Evolutionary conservation across 306 rosid species (phyloP), one percentile per base, ranked within the genome.

Genomic region (Arachis hypogaea): DNA sequence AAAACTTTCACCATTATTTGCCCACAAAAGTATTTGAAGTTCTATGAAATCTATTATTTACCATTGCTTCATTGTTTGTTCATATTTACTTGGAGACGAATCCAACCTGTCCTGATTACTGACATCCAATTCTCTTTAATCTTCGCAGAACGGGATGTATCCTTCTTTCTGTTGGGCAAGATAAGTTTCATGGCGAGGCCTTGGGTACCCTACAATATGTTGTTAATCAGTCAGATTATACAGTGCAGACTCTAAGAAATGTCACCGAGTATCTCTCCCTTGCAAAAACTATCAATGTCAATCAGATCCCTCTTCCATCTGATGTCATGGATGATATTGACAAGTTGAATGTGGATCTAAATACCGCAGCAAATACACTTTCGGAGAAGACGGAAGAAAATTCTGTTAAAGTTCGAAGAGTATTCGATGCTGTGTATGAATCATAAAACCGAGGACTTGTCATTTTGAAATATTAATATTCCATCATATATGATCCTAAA

Each of bases 181-280:
- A 78, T 76, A 83, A 88, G 69, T 95, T 95, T 82, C 96, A 90
- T 22, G 80, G 71, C 0, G 93, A 95, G 86, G 98, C 86, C 40
- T 55, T 90, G 86, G 82, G 70, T 63, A 95, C 98, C 49, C 87
- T 95, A 68, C 85, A 85, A 38, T 95, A 80, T 58, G 90, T 95
- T 36, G 97, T 95, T 66, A 95, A 95, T 82, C 97, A 95, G 82
- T 95, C 99, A 4, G 99, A 90, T 82, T 95, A 87, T 80, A 83
- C 96, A 0, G 99, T 88, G 50, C 72, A 86, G 64, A 95, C 85
- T 43, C 89, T 95, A 49, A 92, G 86, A 82, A 92, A 95, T 62
- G 99, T 95, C 65, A 92, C 99, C 0, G 87, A 83, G 78, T 95
- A 95, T 79, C 93, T 95, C 36, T 80, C 97, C 84, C 96, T 95